Evolutionary conservation across 495 filamentous ascomycete species (phyloP), one percentile per base, ranked within the genome.

Genomic region (Pyrenula massariospora): DNA sequence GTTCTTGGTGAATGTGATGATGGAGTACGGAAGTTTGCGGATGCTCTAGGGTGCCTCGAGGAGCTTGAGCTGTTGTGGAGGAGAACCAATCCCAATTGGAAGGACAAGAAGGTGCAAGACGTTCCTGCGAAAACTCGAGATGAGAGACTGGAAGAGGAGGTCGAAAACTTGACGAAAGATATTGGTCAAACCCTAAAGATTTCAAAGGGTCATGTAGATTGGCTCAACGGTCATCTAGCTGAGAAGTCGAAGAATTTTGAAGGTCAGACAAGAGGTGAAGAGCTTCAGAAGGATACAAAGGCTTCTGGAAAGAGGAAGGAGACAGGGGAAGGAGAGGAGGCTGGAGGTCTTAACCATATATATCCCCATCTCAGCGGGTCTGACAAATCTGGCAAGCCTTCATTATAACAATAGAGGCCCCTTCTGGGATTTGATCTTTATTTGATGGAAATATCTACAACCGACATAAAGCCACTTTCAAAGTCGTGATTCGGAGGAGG

Each of bases 1-100:
- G 56, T 87, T 12, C 68, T 92, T 0, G 86, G 81, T 1, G 83
- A 86, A 61, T 95, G 89, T 69, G 93, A 98, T 75, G 69, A 73
- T 1, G 90, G 90, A 1, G 85, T 96, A n/a, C 78, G 85, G 60
- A 84, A 82, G 68, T 77, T 98, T 49, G 93, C 93, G 12, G 74
- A 82, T 60, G 86, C 82, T 25, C 74, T 95, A 52, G 92, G 89
- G 0, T 98, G 93, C 92, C 70, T 82, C 15, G 82, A 90, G 49
- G 92, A 97, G 62, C 74, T 98, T 25, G 89, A 95, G 65, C 68
- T 62, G 11, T 52, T 88, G 20, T 90, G 85, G 86, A 65, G 76
- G 52, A 65, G 71, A 58, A 82, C 78, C 3, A 79, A 78, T 42
- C 74, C 73, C 10, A 61, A 71, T 24, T 59, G 68, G 55, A 60